Percentiles rank a stretch among this genome's conserved stretches.
Evolutionary conservation across 73 alveolate species (phyloP).

Genomic region (Paramecium sonneborni): DNA sequence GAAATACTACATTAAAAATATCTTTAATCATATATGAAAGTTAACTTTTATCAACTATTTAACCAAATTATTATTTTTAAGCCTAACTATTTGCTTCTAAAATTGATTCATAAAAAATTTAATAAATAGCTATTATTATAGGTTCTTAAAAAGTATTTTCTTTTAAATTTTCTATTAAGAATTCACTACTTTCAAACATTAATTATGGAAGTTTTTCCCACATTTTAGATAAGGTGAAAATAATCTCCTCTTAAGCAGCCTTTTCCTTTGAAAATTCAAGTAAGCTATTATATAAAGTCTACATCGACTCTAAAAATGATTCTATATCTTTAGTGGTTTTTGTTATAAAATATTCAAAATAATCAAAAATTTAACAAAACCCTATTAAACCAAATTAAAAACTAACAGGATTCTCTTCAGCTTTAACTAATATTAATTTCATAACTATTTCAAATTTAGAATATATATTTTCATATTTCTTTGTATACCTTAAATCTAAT

Average conservation of each 20-base stretch:
- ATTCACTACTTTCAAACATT: conserved; percentile 25
- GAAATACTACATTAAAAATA: background rate
- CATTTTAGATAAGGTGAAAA: background rate
- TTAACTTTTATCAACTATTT: background rate
- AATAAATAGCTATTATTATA: conserved; percentile 13
- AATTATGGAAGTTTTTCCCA: conserved; percentile 37
- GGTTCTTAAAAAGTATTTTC: background rate
- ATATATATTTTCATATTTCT: background rate
- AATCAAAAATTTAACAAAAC: conserved; percentile 13
- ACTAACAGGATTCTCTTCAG: background rate
- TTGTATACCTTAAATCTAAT: background rate
- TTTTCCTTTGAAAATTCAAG: conserved; percentile 1
- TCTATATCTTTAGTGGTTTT: background rate
- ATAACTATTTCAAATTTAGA: conserved; percentile 19
- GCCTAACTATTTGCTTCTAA: conserved; percentile 16
- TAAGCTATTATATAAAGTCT: background rate
- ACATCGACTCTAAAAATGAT: background rate
- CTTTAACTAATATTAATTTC: background rate
- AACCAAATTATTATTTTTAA: background rate
- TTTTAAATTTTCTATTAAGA: conserved; percentile 10
- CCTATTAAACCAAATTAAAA: conserved; percentile 27
- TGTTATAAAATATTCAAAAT: background rate
- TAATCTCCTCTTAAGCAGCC: background rate
- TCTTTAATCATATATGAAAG: conserved; percentile 17
- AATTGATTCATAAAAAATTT: conserved; percentile 10